Evolutionary conservation across 163 green algal genomes (phyloP).

Genomic region (Botryococcus braunii): DNA sequence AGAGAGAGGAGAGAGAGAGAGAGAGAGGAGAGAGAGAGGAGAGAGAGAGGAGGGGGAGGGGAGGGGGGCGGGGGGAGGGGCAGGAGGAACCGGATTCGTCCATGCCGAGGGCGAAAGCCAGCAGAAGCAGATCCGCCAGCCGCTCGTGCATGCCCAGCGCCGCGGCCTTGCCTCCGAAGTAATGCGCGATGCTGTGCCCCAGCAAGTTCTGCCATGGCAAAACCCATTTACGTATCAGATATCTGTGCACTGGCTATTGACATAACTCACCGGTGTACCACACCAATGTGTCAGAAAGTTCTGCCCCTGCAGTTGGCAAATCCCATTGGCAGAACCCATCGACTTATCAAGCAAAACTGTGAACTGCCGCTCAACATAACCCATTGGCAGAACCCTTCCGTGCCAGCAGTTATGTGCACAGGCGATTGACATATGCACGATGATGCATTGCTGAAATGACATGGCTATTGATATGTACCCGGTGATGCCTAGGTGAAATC

Average conservation of each 20-base stretch:
- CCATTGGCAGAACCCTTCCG: too few relatives aligned
- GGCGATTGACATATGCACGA: too few relatives aligned
- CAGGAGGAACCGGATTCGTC: conserved; percentile 13
- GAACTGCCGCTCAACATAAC: too few relatives aligned
- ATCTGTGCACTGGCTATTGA: background rate
- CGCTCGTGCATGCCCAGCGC: conserved; percentile 20
- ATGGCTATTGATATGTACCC: too few relatives aligned
- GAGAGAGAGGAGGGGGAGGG: background rate
- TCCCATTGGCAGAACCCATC: background rate
- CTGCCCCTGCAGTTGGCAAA: background rate
- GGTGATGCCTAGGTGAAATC: too few relatives aligned
- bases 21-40: background rate
- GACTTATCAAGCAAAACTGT: background rate
- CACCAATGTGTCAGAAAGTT: background rate
- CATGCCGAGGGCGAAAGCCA: conserved; percentile 8
- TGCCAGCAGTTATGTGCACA: too few relatives aligned
- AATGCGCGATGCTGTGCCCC: conserved; percentile 15
- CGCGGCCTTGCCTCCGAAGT: conserved; percentile 20
- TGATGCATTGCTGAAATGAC: too few relatives aligned
- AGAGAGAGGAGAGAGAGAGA: background rate
- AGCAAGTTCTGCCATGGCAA: background rate
- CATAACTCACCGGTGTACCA: background rate
- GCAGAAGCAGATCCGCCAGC: conserved; percentile 19
- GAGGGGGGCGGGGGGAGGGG: background rate
- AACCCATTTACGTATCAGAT: background rate